Percentiles rank a stretch among this genome's conserved stretches.
Conservation (phyloP, 2,329 filamentous ascomycete species). For the Aureobasidium zeae region DNA sequence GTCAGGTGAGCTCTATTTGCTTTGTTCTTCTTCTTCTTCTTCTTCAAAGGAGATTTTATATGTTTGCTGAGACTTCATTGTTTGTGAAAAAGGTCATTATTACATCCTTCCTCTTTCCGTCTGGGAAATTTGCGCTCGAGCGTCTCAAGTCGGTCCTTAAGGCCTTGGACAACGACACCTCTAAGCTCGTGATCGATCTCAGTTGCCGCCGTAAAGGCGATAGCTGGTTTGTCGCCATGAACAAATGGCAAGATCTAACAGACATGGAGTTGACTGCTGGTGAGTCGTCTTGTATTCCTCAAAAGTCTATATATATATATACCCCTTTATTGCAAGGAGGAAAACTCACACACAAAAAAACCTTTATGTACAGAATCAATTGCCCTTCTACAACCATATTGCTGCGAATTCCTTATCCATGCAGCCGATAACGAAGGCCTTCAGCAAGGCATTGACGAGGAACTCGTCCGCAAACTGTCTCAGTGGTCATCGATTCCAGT, state of each 20-base stretch:
- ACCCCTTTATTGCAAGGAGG: no score
- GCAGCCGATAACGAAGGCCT: slow-evolving; percentile 94
- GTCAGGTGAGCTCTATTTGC: slow-evolving; percentile 70
- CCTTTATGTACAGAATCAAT: slow-evolving; percentile 81
- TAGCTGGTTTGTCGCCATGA: slow-evolving; percentile 94
- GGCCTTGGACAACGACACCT: slow-evolving; percentile 62
- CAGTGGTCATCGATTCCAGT: slow-evolving; percentile 87
- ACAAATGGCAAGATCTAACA: slow-evolving; percentile 97
- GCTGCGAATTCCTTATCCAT: slow-evolving; percentile 93
- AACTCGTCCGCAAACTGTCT: slow-evolving; percentile 65
- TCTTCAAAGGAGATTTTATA: background rate
- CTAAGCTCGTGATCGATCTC: slow-evolving; percentile 85
- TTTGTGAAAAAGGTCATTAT: slow-evolving; percentile 68
- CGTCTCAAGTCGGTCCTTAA: slow-evolving; percentile 65
- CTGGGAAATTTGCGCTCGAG: slow-evolving; percentile 67
- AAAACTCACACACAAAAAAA: no score
- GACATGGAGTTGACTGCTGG: slow-evolving; percentile 89
- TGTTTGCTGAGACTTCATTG: background rate
- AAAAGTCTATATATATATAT: no score
- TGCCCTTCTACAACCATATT: slow-evolving; percentile 72
- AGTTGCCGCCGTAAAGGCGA: slow-evolving; percentile 72
- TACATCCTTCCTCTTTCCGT: slow-evolving; percentile 88
- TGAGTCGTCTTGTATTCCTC: slow-evolving; percentile 29
- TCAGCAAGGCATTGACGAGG: slow-evolving; percentile 81
- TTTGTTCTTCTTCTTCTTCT: slow-evolving; percentile 3